Base-by-base conservation (phyloP, 164 flowering plant genomes). In the Magnolia sinica region DNA sequence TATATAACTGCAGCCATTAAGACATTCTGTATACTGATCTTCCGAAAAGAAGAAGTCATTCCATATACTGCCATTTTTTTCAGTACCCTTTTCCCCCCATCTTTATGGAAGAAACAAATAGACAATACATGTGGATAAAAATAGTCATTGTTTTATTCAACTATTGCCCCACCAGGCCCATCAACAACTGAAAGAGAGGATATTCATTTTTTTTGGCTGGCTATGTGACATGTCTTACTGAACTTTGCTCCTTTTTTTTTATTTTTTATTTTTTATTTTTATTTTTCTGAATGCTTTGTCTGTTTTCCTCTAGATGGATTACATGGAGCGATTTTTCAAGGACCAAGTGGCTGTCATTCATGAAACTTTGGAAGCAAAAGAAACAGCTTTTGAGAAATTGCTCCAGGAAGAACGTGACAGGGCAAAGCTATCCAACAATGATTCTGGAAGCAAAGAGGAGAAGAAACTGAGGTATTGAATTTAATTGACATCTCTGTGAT, bases 241-340 rank as follows among this genome's bases (percentile, higher is more conserved):
- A 55, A 55, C 18, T 55, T 55, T 55, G 61, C 61, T 16, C 2
- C 61, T 55, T 16, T 10, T 55, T 55, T 55, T 66, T 31, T n/a
- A 5, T 37, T 37, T 1, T 3, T 37, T 0, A 2, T 37, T 0
- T 37, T 37, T 2, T 37, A 0, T 37, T 37, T 37, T 37, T n/a
- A n/a, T n/a, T 37, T 37, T 37, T 37, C 45, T 37, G 45, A 37
- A 37, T 37, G 45, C 45, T 1, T 59, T 22, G 16, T 20, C 68
- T 37, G 72, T 70, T 37, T 16, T 49, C 78, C 20, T 65, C 31
- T 73, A 95, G 98, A 89, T 93, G 98, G 89, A 90, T 51, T 73
- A 50, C 45, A 96, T 91, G 83, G 98, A 90, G 63, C 68, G 87
- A n/a, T 90, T 91, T 63, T 91, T 81, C 82, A 86, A 87, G 74